A percentile compares a stretch with the other conserved stretches of the same genome.
phyloP scores from a whole-genome alignment of 2,329 filamentous ascomycete species.

The Verticillium klebahnii region DNA sequence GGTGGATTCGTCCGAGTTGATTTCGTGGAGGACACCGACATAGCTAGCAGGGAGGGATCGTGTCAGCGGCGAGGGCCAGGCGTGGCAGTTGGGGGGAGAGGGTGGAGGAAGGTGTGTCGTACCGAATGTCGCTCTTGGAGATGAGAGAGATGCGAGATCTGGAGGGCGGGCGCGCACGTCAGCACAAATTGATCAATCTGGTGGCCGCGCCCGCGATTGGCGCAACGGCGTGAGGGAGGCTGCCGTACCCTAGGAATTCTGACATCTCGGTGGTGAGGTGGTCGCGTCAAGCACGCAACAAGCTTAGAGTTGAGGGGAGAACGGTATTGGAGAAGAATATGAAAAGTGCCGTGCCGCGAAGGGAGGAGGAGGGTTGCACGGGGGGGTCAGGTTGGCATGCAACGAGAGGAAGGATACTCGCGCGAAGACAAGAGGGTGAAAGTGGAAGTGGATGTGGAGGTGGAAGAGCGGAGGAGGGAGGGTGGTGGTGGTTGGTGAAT shows the following conservation, averaged over 20 bases:
- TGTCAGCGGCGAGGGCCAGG: constrained; percentile 1
- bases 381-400: background rate
- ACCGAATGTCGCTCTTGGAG: constrained; percentile 97
- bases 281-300: constrained; percentile 38
- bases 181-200: constrained; percentile 17
- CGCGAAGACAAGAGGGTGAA: background rate
- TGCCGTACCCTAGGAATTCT: constrained; percentile 55
- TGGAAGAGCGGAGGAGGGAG: background rate
- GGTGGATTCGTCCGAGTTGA: constrained; percentile 95
- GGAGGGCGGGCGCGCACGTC: constrained; percentile 20
- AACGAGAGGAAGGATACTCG: background rate
- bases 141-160: constrained; percentile 94
- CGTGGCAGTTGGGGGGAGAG: constrained; percentile 1
- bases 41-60: constrained; percentile 54
- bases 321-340: background rate
- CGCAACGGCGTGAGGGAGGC: constrained; percentile 10
- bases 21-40: constrained; percentile 92
- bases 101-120: constrained; percentile 29
- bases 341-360: background rate
- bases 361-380: background rate
- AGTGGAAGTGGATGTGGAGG: background rate
- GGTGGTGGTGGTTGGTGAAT: background rate
- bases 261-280: constrained; percentile 40
- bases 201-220: background rate
- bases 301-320: constrained; percentile 16